These are phyloP conservation scores for Russula dissimulans DNA, from an alignment of 768 basidiomycete genomes.

Conservation along the genomic window DNA sequence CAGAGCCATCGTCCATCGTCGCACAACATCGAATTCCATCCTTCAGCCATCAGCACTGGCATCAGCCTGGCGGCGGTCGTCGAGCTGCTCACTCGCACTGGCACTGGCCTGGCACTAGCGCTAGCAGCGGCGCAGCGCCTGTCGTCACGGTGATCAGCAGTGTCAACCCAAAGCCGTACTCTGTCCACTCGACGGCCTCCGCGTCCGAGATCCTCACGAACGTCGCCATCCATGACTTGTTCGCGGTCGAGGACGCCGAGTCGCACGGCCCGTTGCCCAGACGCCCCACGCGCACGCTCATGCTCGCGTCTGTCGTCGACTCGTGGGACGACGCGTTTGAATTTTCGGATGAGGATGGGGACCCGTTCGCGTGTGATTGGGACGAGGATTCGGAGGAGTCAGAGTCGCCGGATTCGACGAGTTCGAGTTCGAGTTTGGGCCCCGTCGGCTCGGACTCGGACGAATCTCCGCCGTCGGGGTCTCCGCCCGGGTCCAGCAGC, in stretches of 20 bases:
- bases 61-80: no score
- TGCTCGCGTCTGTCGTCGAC: neutral
- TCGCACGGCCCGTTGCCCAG: neutral
- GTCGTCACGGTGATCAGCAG: neutral
- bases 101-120: no score
- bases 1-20: neutral
- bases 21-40: neutral
- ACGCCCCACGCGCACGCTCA: neutral
- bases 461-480: neutral
- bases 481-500: neutral
- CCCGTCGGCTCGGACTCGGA: neutral
- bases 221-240: constrained; percentile 5
- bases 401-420: no score
- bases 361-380: neutral
- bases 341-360: neutral
- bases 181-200: constrained; percentile 11
- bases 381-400: no score
- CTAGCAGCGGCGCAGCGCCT: neutral
- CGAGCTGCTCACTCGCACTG: neutral
- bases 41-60: neutral
- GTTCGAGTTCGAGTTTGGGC: neutral
- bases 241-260: neutral
- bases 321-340: neutral
- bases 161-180: neutral
- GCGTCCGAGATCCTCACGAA: constrained; percentile 8